These are phyloP conservation scores for Rubia balearica DNA, from an alignment of 305 asterid genomes.

Conservation along the genomic window DNA sequence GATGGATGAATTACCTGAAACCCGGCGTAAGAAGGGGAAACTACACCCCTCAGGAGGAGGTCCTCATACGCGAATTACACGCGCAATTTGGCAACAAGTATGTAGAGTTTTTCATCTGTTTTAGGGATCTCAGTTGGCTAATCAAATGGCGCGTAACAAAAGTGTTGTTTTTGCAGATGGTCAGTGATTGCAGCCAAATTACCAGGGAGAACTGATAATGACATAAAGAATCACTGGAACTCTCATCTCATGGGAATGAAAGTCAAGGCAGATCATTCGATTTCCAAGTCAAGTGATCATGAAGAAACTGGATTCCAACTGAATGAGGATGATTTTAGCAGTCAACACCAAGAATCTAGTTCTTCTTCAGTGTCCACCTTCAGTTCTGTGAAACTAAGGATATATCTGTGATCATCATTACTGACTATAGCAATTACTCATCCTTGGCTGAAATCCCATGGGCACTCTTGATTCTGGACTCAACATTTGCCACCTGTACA, in stretches of 20 bases:
- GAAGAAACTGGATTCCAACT: not conserved
- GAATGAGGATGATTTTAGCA: not conserved
- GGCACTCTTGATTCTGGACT: not conserved
- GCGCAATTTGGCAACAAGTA: not conserved
- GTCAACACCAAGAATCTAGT: not conserved
- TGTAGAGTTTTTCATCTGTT: not conserved
- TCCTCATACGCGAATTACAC: not conserved
- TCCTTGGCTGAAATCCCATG: not conserved
- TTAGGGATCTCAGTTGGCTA: not conserved
- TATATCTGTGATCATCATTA: not conserved
- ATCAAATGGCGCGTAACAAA: not conserved
- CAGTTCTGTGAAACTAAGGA: not conserved
- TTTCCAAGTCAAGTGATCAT: not conserved
- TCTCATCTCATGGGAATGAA: not conserved
- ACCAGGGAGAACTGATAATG: not conserved
- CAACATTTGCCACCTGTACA: not conserved
- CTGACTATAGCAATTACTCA: not conserved
- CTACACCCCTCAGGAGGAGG: not conserved
- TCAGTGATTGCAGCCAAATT: not conserved
- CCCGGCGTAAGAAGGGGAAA: slow-evolving; percentile 1
- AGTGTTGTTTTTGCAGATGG: not conserved
- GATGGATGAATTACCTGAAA: slow-evolving; percentile 1
- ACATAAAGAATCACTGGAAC: slow-evolving; percentile 1
- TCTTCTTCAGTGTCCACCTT: slow-evolving; percentile 1
- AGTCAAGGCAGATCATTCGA: not conserved